Evolutionary conservation across 148 eudicot species (phyloP), one percentile per base, ranked within the genome.

Genomic region (Limonium bicolor): DNA sequence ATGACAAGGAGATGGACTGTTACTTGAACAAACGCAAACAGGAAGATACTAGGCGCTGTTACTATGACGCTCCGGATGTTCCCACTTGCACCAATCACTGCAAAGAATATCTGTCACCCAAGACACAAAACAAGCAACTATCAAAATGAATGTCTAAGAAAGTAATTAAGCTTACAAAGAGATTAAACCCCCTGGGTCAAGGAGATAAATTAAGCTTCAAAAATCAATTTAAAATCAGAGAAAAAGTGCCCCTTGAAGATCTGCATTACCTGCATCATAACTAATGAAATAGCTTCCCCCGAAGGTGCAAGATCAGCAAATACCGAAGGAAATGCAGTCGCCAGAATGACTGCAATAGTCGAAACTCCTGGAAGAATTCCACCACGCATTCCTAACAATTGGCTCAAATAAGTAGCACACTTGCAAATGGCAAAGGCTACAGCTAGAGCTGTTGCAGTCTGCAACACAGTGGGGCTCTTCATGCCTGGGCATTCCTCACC

Each of bases 61-160:
- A 53, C 55, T 38, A 83, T 68, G 16, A 83, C 86, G 43, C 71
- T 74, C 81, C 81, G 42, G 9, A 83, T 44, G 65, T 80, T 83
- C 21, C 96, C 94, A 36, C 84, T 77, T 10, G 94, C 94, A 38
- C 94, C 94, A 42, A 88, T 70, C 42, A 88, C 97, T 15, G 86
- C 75, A 23, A 88, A 88, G 52, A 88, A 88, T 15, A 83, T 77
- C 94, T 88, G 68, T 63, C 4, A 27, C 16, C 25, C 1, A 22
- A 13, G 13, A 39, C 12, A 12, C 28, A 43, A n/a, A n/a, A n/a
- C n/a, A n/a, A n/a, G n/a, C n/a, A n/a, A n/a, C n/a, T n/a, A n/a
- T n/a, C n/a, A n/a, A n/a, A n/a, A n/a, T n/a, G n/a, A n/a, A n/a
- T n/a, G n/a, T n/a, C n/a, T n/a, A n/a, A n/a, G n/a, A n/a, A n/a